Evolutionary conservation across 2,329 filamentous ascomycete genomes (phyloP).

Genomic region (Orbilia oligospora): DNA sequence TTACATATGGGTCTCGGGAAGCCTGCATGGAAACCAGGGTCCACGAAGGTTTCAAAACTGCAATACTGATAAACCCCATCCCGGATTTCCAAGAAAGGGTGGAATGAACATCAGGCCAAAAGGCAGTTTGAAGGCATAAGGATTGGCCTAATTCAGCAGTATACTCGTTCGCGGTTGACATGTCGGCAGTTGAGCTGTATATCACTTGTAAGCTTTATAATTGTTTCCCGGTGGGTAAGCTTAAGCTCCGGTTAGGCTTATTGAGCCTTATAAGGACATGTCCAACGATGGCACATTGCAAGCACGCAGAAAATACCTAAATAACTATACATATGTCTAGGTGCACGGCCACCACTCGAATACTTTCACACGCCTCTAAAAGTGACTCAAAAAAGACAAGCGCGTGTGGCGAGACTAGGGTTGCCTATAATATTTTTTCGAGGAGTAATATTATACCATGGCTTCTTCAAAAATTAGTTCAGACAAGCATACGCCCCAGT

Average conservation of each 20-base stretch:
- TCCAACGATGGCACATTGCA: too few relatives aligned
- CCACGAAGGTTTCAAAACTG: neutral
- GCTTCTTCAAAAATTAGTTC: too few relatives aligned
- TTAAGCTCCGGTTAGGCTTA: neutral
- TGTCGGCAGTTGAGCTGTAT: neutral
- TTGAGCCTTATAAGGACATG: neutral
- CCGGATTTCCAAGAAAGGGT: neutral
- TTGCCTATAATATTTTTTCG: too few relatives aligned
- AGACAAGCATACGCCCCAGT: too few relatives aligned
- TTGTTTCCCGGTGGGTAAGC: conserved; percentile 6
- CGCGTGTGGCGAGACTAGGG: too few relatives aligned
- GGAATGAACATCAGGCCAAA: conserved; percentile 9
- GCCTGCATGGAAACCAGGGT: neutral
- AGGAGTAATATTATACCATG: too few relatives aligned
- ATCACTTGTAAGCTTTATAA: neutral
- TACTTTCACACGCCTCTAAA: too few relatives aligned
- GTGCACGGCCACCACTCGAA: too few relatives aligned
- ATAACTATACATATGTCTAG: too few relatives aligned
- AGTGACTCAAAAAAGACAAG: too few relatives aligned
- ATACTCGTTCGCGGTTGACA: neutral
- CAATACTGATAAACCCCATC: neutral
- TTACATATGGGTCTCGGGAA: neutral
- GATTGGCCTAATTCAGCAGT: neutral
- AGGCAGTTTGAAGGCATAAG: neutral
- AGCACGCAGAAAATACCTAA: too few relatives aligned